Evolutionary conservation across 257 asterid species (phyloP), one percentile per base, ranked within the genome.

Genomic region (Capsicum chinense): DNA sequence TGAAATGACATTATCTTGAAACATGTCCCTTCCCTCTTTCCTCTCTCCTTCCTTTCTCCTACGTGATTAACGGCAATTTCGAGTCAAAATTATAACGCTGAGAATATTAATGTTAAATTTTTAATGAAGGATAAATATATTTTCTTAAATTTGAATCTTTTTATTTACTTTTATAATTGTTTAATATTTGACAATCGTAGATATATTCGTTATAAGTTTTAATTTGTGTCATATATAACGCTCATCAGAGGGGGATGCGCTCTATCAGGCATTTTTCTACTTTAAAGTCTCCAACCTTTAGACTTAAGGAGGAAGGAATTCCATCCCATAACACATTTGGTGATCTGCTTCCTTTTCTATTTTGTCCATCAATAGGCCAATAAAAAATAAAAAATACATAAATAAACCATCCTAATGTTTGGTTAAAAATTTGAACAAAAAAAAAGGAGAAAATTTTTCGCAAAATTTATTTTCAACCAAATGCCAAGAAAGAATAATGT

Each of bases 1-100:
- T 63, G 39, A 26, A 81, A 81, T 44, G 62, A 15, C 84, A 9
- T 19, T 52, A 62, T 26, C 78, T 63, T n/a, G 21, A 44, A 58
- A 63, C 13, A 63, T 81, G 84, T 81, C 69, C 54, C 66, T 33
- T 81, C 85, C 54, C 58, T 13, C 64, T 56, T 85, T 69, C 83
- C 58, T 58, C 87, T 47, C 79, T 74, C 73, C 48, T 67, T 58
- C 82, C 80, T 56, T 5, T 16, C 39, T 74, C 12, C 14, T 7
- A n/a, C 1, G 8, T 15, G 13, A 35, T 39, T 5, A 69, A 69
- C 12, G 78, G 8, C 54, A 69, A 69, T 8, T 69, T 69, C 14
- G 5, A 3, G 15, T 16, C 16, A 39, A 69, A 69, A 39, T 15
- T 16, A 16, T 16, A 69, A n/a, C 4, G 11, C 2, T 5, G 0